Evolutionary conservation across 441 rosid genomes (phyloP), one percentile per base, ranked within the genome.

Genomic region (Populus trichocarpa): DNA sequence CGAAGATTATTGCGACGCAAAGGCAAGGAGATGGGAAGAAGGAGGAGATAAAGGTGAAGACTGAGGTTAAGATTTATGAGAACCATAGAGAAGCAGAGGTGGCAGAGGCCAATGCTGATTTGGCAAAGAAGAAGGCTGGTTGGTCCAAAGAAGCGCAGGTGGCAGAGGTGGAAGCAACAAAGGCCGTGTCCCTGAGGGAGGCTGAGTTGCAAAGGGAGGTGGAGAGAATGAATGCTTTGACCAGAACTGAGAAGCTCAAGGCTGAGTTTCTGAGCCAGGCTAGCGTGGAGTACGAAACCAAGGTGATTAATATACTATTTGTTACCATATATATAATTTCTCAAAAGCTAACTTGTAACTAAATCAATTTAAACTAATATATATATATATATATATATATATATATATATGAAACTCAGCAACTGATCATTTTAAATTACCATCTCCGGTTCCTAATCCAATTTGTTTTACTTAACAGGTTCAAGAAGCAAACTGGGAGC

Each of bases 401-500:
- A 46, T 4, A 46, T 4, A 4, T 13, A 50, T 1, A 50, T 50
- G 0, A 50, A 14, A 38, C 46, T 38, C 46, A 38, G 46, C 3
- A 38, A 38, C 25, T 25, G 25, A 25, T 25, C 25, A 25, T 25
- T 25, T 25, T 25, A 25, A 25, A 25, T 25, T 25, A 25, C 25
- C 25, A 25, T 25, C 25, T 25, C 1, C 11, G 14, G 20, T 50
- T 6, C 5, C 69, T 2, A 35, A 63, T 20, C 69, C 26, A 72
- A 50, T 9, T 23, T 53, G 13, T 42, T 76, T 5, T 16, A 4
- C 61, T 0, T 38, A 6, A n/a, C 65, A 88, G 87, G 94, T 91
- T 36, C 97, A 93, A 87, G 93, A 91, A 78, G 94, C 96, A 13
- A 91, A 90, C n/a, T 88, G 93, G 97, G 90, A 87, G 57, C 78